Evolutionary conservation across 2,329 filamentous ascomycete species (phyloP).

Genomic region (Cladobotryum protrusum): DNA sequence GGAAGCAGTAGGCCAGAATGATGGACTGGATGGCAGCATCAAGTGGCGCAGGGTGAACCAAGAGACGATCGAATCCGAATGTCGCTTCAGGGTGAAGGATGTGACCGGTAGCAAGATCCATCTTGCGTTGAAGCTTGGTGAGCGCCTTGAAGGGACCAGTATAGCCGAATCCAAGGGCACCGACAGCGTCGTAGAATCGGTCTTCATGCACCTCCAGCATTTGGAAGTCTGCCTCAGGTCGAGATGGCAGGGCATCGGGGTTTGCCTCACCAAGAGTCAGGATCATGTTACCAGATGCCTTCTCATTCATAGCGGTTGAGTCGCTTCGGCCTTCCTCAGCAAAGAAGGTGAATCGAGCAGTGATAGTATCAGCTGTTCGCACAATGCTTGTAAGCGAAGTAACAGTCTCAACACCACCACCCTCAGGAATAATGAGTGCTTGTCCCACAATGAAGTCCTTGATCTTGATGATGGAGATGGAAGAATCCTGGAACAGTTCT

Average conservation of each 20-base stretch:
- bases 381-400: not conserved
- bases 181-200: conserved; percentile 15
- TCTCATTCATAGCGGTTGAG: not conserved
- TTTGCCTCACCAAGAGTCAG: conserved; percentile 16
- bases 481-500: not conserved
- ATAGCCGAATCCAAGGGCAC: conserved; percentile 16
- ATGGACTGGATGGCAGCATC: conserved; percentile 28
- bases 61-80: not conserved
- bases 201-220: conserved; percentile 17
- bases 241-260: conserved; percentile 12
- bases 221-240: conserved; percentile 12
- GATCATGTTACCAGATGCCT: conserved; percentile 10
- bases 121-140: conserved; percentile 9
- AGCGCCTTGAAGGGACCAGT: conserved; percentile 16
- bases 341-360: not conserved
- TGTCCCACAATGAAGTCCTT: not conserved
- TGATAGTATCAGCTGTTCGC: not conserved
- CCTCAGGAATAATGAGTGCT: not conserved
- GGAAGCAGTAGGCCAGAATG: conserved; percentile 23
- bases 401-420: not conserved
- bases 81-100: not conserved
- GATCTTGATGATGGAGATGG: not conserved
- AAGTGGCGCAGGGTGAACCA: conserved; percentile 27
- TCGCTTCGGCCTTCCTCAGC: not conserved
- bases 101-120: conserved; percentile 6